Conservation (phyloP, 2,329 filamentous ascomycete species). For the Diaporthe ampelina region DNA sequence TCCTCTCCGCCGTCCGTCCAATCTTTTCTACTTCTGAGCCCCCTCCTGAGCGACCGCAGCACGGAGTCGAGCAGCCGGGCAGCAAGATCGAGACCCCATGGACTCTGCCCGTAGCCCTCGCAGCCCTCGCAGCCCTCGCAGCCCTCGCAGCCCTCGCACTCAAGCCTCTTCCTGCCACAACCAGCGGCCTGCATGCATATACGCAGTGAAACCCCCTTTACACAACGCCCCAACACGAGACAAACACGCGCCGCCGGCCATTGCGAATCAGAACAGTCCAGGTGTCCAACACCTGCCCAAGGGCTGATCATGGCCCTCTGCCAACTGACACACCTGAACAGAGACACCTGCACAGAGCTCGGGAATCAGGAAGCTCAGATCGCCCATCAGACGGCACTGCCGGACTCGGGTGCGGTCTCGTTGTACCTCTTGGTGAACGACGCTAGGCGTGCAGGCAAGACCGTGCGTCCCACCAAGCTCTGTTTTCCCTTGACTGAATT, state of each 20-base stretch:
- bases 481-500: neutral
- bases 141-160: neutral
- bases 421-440: neutral
- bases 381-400: slow-evolving; percentile 35
- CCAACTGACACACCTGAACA: slow-evolving; percentile 17
- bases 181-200: slow-evolving; percentile 14
- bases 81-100: slow-evolving; percentile 7
- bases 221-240: slow-evolving; percentile 35
- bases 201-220: slow-evolving; percentile 38
- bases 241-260: slow-evolving; percentile 10
- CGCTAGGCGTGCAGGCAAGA: slow-evolving; percentile 2
- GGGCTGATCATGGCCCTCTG: slow-evolving; percentile 36
- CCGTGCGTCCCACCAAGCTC: slow-evolving; percentile 2
- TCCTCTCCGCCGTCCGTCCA: slow-evolving; percentile 14
- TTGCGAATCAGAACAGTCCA: slow-evolving; percentile 27
- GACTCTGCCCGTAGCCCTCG: neutral
- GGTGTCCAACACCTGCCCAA: slow-evolving; percentile 8
- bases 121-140: neutral
- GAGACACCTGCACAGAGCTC: slow-evolving; percentile 7
- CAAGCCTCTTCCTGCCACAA: slow-evolving; percentile 19
- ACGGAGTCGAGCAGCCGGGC: slow-evolving; percentile 1
- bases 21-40: slow-evolving; percentile 31
- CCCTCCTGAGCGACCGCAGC: slow-evolving; percentile 26
- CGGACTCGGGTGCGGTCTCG: neutral
- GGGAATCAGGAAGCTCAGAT: neutral